Evolutionary conservation across 2,329 filamentous ascomycete genomes (phyloP), one percentile per base, ranked within the genome.

Genomic region (Aureobasidium sp.): DNA sequence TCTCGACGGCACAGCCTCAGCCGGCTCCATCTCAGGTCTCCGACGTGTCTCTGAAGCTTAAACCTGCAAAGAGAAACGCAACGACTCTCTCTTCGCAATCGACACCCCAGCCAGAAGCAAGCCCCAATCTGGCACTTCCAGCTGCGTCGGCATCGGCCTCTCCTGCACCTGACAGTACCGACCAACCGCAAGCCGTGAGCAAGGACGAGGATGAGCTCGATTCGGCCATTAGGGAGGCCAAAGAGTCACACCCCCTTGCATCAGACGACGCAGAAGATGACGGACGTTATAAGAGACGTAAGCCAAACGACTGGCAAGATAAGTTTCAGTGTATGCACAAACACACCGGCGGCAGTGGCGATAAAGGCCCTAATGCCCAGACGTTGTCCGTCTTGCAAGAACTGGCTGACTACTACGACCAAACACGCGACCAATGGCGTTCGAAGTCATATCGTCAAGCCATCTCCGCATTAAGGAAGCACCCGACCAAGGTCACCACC

Each of bases 301-400:
- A 47, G n/a, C 20, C 36, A 42, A 45, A 25, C n/a, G 60, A 14
- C 36, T 68, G 73, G 64, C 71, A 74, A 65, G 74, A 77, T 62
- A 77, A 72, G 2, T 86, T 84, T 64, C 76, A 80, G 36, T 87
- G 84, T 69, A 86, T 87, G 83, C 76, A 84, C 48, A 80, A 80
- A 64, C 77, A 81, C 62, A 79, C 79, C 56, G 75, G 75, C 5
- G 61, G 65, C 11, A 51, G 29, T n/a, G 69, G 74, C 0, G 22
- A 61, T 20, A 71, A 76, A 14, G 90, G 88, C 66, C 89, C 90
- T 0, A 97, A 97, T 70, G 77, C 79, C 1, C 78, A 82, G 14
- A 95, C 89, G 0, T 91, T 96, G 56, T 82, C 88, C 51, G 78
- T 94, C 2, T 78, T 97, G 5, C 84, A 91, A 68, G 80, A 88